A percentile compares a stretch with the other conserved stretches of the same genome.
Conservation (phyloP, 305 asterid species). For the Ruellia speciosa region DNA sequence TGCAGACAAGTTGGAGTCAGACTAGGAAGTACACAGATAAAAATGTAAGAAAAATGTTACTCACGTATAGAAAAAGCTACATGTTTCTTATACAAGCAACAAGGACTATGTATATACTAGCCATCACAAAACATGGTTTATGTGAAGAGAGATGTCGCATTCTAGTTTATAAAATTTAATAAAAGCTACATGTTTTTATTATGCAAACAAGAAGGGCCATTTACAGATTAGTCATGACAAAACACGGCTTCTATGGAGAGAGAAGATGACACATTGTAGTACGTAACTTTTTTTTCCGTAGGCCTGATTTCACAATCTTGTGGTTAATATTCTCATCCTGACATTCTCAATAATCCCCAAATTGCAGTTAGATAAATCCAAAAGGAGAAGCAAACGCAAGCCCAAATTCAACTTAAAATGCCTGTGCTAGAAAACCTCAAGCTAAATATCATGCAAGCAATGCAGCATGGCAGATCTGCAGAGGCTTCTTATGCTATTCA, state of each 20-base stretch:
- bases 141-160: neutral
- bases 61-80: neutral
- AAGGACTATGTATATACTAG: neutral
- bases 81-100: neutral
- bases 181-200: too few species aligned
- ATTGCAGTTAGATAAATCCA: neutral
- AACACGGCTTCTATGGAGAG: too few species aligned
- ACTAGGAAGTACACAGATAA: neutral
- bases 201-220: too few species aligned
- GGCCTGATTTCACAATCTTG: too few species aligned
- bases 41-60: neutral
- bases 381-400: neutral
- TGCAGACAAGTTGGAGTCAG: conserved; percentile 21
- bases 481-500: neutral
- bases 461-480: neutral
- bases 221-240: too few species aligned
- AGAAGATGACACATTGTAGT: too few species aligned
- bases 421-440: neutral
- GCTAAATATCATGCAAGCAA: neutral
- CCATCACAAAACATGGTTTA: neutral
- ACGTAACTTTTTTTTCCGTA: too few species aligned
- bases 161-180: neutral
- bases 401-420: conserved; percentile 1
- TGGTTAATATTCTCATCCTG: too few species aligned
- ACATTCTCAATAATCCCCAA: too few species aligned